Percentiles rank a stretch among this genome's conserved stretches.
Evolutionary conservation across 2,329 filamentous ascomycete genomes (phyloP).

Genomic region (Sporothrix mexicana): DNA sequence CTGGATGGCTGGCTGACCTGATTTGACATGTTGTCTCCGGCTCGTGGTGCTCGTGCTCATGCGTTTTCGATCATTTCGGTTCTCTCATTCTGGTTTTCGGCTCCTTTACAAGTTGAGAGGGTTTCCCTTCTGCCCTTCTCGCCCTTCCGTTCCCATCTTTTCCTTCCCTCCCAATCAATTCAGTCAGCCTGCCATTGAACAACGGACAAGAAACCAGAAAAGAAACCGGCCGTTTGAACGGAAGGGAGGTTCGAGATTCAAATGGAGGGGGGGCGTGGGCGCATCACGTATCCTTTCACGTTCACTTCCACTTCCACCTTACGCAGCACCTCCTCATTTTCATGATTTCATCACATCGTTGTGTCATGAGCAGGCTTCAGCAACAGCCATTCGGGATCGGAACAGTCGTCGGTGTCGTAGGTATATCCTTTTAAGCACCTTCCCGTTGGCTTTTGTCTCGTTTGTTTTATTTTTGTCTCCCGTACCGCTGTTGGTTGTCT

Average conservation of each 20-base stretch:
- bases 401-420: background rate
- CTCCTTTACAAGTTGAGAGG: background rate
- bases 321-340: background rate
- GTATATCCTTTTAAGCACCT: background rate
- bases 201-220: constrained; percentile 11
- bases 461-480: constrained; percentile 12
- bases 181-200: background rate
- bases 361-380: background rate
- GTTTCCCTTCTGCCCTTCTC: too few relatives aligned
- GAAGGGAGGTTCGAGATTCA: background rate
- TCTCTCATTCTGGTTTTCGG: background rate
- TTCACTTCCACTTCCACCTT: background rate
- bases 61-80: background rate
- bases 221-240: background rate
- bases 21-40: background rate
- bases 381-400: constrained; percentile 1
- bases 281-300: constrained; percentile 4
- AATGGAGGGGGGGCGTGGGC: background rate
- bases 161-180: background rate
- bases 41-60: background rate
- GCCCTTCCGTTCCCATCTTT: too few relatives aligned
- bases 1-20: background rate
- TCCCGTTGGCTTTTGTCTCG: background rate
- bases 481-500: background rate
- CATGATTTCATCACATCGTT: constrained; percentile 1